phyloP scores from a whole-genome alignment of 2,329 filamentous ascomycete species.

The Sclerotinia nivalis region DNA sequence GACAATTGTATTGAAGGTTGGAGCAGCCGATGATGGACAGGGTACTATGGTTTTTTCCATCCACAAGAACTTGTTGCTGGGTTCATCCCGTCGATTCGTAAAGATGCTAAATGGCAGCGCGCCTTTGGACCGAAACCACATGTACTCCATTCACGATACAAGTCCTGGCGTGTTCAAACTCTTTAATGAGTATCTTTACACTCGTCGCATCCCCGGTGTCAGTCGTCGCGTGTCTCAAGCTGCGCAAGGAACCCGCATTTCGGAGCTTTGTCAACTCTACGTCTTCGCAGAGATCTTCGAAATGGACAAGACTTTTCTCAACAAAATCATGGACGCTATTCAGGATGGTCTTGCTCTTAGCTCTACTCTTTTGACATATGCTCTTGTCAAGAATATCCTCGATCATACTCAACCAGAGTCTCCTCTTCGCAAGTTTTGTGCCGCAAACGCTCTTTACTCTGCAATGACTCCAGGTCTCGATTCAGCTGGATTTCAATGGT shows the following conservation, averaged over 20 bases:
- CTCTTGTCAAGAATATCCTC: conserved; percentile 29
- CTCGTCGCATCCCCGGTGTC: conserved; percentile 25
- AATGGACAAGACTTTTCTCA: conserved; percentile 24
- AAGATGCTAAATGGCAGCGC: not conserved
- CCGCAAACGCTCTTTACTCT: conserved; percentile 23
- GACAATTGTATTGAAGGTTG: conserved; percentile 8
- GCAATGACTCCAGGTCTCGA: conserved; percentile 15
- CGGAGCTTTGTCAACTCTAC: conserved; percentile 31
- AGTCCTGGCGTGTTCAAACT: conserved; percentile 28
- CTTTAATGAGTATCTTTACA: conserved; percentile 32
- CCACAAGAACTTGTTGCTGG: conserved; percentile 8
- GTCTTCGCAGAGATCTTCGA: conserved; percentile 27
- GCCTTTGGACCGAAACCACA: not conserved
- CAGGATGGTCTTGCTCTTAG: conserved; percentile 33
- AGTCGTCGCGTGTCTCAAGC: not conserved
- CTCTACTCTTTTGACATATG: conserved; percentile 23
- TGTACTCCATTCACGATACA: conserved; percentile 15
- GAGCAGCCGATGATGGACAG: not conserved
- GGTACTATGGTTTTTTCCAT: conserved; percentile 14
- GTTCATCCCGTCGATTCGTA: not conserved
- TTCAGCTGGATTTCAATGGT: not conserved
- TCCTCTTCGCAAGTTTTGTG: conserved; percentile 31
- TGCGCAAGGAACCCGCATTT: conserved; percentile 20
- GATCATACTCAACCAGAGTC: conserved; percentile 20
- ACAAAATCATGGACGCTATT: conserved; percentile 35